phyloP scores from a whole-genome alignment of 805 yeast species.

The Cyberlindnera xylosilytica region DNA sequence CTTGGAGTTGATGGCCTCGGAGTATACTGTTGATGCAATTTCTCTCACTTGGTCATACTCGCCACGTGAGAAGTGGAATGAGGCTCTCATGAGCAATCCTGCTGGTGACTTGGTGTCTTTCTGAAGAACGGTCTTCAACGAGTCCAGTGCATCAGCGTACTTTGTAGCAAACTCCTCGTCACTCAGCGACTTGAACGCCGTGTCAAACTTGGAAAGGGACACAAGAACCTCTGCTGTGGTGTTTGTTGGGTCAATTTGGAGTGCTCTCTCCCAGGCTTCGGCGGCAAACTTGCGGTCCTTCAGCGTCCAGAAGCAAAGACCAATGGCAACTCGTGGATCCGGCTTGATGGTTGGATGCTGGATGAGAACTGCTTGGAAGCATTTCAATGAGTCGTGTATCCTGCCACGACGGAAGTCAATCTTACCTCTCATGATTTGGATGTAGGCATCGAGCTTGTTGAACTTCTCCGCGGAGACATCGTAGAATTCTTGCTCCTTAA shows the following conservation, averaged over 20 bases:
- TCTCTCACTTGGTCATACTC: conserved; percentile 53
- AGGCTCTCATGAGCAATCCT: conserved; percentile 61
- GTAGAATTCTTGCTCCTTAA: too few species aligned
- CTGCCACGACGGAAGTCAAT: conserved; percentile 68
- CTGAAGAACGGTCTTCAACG: conserved; percentile 34
- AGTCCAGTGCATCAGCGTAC: conserved; percentile 58
- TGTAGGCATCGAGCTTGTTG: conserved; percentile 61
- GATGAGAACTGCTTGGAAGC: conserved; percentile 79
- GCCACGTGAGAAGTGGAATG: conserved; percentile 69
- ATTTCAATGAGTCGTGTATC: conserved; percentile 67
- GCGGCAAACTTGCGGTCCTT: conserved; percentile 75
- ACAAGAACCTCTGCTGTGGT: conserved; percentile 61
- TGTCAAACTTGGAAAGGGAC: conserved; percentile 65
- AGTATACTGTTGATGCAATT: conserved; percentile 49
- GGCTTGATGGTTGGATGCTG: conserved; percentile 78
- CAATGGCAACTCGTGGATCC: conserved; percentile 93
- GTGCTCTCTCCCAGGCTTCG: conserved; percentile 77
- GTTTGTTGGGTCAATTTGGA: conserved; percentile 54
- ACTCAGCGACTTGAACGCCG: conserved; percentile 53
- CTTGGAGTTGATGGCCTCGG: conserved; percentile 35
- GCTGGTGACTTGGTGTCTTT: conserved; percentile 52
- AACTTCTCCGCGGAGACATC: neutral
- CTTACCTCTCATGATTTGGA: conserved; percentile 82
- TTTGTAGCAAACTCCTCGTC: conserved; percentile 55
- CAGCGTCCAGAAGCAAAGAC: conserved; percentile 88